Base-by-base conservation (phyloP, 495 filamentous ascomycete species). In the Lophiotrema nucula region DNA sequence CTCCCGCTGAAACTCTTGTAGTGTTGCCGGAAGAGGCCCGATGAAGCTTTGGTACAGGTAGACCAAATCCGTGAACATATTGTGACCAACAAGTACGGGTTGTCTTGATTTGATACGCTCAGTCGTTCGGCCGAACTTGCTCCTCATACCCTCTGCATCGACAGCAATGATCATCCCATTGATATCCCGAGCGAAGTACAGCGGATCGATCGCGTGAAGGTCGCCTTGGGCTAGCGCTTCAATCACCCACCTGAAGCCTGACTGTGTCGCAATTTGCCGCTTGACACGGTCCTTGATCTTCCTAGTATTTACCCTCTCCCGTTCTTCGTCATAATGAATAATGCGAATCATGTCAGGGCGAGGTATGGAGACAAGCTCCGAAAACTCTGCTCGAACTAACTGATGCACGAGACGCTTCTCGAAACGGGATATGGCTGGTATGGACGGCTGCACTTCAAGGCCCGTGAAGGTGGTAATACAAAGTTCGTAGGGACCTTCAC, bases 1-100 rank as follows among this genome's bases (percentile, higher is more conserved):
- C 18, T 69, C 60, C 2, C 65, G 38, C 33, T 82, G 74, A 65
- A 91, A 91, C 23, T 84, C 81, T 39, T 79, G 74, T 3, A 88
- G 70, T 4, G 70, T 79, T 12, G 77, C 70, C 3, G 88, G 89
- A 8, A 95, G 72, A 0, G 70, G 61, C 1, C 87, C 84, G 45
- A 91, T 73, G 67, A 92, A 93, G 53, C 78, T 82, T 23, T 74
- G 67, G 66, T 85, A 88, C 54, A 95, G 74, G 65, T 88, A 88
- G 26, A 85, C 76, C 19, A 95, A 67, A 67, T 95, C 90, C 3
- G 77, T 79, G 57, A 93, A 88, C 22, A 86, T 69, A 66, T 93
- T 95, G 69, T 96, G 88, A 0, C 88, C 88, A 10, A 92, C 79
- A 6, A 92, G 61, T 0, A 86, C 72, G 12, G 78, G 77, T 19